Base-by-base conservation (phyloP, 2,329 filamentous ascomycete species). In the Calonectria pteridis region DNA sequence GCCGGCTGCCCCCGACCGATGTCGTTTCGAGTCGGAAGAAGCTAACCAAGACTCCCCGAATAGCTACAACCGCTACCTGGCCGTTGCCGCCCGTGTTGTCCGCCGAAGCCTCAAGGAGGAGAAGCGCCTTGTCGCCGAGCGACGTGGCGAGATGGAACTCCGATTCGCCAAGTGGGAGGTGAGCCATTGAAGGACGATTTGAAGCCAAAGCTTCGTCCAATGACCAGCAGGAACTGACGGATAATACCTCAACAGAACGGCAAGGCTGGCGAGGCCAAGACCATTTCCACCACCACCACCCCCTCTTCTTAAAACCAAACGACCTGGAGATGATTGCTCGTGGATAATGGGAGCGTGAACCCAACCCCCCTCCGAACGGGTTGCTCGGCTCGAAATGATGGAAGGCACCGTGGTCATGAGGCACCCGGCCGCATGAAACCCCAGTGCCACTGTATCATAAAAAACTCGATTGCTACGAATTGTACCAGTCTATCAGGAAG, bases 61-160 rank as follows among this genome's bases (percentile, higher is more conserved):
- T 86, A 99, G 97, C 89, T 99, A 99, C 95, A 99, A 99, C 94
- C 97, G 96, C 90, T 98, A 98, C 93, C 93, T 99, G 85, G 93
- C 96, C 84, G 92, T 99, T 88, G 95, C 97, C 84, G 93, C 96
- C 87, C 95, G 96, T 87, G 94, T 95, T 84, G 94, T 99, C 86
- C 97, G 97, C 89, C 94, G 95, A 86, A 98, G 95, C 86, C 91
- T 99, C 86, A 98, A 98, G 91, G 97, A 99, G 84, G 95, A 97
- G 73, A 94, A 95, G 90, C 93, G 97, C 88, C 87, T 98, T 80
- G 86, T 86, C 80, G 95, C 96, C 78, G 97, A 98, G 92, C 93
- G 95, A 85, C 93, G 97, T 85, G 96, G 95, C 84, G 92, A 95
- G 87, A 93, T 93, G 88, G 96, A 98, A 70, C 88, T 99, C 82